phyloP scores from a whole-genome alignment of 1,139 yeast species.

The Zygosaccharomyces pseudobailii region DNA sequence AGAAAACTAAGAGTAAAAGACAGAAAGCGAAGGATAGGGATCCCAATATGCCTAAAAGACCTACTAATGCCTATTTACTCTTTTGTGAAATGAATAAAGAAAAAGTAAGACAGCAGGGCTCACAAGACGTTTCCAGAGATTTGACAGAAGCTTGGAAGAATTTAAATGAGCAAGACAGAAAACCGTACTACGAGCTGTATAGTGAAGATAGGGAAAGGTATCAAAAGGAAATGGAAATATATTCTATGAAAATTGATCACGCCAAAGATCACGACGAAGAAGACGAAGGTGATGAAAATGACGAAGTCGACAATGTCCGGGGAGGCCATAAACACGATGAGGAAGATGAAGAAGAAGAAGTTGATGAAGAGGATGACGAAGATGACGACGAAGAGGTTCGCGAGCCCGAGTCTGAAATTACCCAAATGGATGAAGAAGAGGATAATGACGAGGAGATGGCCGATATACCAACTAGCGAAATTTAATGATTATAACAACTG shows the following conservation, averaged over 20 bases:
- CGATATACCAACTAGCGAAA: constrained; percentile 15
- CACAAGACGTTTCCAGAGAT: constrained; percentile 64
- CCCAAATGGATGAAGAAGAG: constrained; percentile 12
- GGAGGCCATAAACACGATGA: constrained; percentile 24
- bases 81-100: constrained; percentile 88
- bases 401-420: constrained; percentile 15
- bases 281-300: constrained; percentile 17
- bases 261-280: constrained; percentile 7
- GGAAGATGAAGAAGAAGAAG: constrained; percentile 18
- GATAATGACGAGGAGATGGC: constrained; percentile 16
- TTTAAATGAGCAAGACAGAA: constrained; percentile 62
- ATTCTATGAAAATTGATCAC: constrained; percentile 36
- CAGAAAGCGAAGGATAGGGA: constrained; percentile 46
- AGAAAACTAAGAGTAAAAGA: constrained; percentile 31
- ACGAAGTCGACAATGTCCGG: constrained; percentile 21
- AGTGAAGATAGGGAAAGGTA: constrained; percentile 78
- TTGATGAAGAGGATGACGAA: constrained; percentile 16
- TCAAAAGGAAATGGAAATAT: constrained; percentile 65
- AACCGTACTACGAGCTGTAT: constrained; percentile 70
- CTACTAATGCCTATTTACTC: constrained; percentile 82
- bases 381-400: constrained; percentile 15
- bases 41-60: constrained; percentile 82
- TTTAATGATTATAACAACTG: not conserved
- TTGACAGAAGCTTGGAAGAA: constrained; percentile 86
- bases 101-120: constrained; percentile 53